phyloP scores from a whole-genome alignment of 371 early-diverging fungal species.

The Mortierella sp. region DNA sequence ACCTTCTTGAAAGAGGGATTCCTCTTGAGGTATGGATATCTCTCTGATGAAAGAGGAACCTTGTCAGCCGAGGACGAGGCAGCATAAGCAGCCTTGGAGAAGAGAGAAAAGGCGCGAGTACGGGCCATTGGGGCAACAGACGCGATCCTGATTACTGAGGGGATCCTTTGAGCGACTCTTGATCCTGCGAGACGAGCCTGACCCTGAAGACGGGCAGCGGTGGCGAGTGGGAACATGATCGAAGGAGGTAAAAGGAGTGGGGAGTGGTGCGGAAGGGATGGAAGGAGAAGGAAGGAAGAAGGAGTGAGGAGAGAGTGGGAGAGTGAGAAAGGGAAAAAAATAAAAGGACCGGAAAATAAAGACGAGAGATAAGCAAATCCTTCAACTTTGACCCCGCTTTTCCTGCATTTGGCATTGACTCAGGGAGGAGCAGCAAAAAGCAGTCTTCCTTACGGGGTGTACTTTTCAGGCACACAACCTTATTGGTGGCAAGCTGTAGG shows the following conservation, averaged over 20 bases:
- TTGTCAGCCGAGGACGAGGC: constrained; percentile 17
- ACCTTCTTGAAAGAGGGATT: constrained; percentile 72
- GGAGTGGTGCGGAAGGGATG: background rate
- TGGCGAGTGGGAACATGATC: constrained; percentile 31
- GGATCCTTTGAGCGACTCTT: constrained; percentile 3
- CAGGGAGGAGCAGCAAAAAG: background rate
- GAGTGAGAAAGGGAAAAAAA: background rate
- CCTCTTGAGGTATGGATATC: constrained; percentile 58
- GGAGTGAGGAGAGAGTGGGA: background rate
- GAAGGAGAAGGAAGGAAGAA: background rate
- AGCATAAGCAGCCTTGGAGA: constrained; percentile 37
- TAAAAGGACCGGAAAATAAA: constrained; percentile 10
- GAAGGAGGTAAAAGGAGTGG: background rate
- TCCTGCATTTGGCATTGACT: constrained; percentile 21
- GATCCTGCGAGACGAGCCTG: constrained; percentile 22
- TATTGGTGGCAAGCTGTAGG: background rate
- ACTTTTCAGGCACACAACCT: background rate
- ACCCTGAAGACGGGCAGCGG: constrained; percentile 26
- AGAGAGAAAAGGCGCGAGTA: constrained; percentile 27
- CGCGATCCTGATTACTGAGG: constrained; percentile 11
- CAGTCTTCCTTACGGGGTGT: constrained; percentile 8
- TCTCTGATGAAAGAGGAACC: constrained; percentile 33
- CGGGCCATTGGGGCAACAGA: constrained; percentile 10
- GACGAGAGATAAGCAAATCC: background rate
- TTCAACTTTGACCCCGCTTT: background rate